Conservation (phyloP, 768 basidiomycete genomes). For the Tulasnella sp. region DNA sequence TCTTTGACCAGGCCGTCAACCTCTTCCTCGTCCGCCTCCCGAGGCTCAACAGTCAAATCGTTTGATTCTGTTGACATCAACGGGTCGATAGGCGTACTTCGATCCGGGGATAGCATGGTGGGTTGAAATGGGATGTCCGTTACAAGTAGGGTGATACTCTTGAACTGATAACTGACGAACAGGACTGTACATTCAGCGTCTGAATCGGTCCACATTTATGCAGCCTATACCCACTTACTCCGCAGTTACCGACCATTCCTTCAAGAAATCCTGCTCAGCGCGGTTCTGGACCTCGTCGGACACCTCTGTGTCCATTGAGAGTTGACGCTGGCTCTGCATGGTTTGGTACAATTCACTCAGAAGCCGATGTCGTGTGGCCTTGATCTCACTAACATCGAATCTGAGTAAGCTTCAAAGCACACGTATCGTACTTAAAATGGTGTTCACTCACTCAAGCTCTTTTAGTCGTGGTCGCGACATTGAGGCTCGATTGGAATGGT, state of each 20-base stretch:
- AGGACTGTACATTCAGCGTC: background rate
- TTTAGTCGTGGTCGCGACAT: background rate
- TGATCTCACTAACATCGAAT: background rate
- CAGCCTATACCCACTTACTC: background rate
- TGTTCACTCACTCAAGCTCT: conserved; percentile 1
- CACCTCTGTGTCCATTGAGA: background rate
- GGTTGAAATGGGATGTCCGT: background rate
- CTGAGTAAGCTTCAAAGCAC: background rate
- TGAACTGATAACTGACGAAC: background rate
- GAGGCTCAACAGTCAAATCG: background rate
- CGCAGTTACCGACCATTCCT: background rate
- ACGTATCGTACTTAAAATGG: background rate
- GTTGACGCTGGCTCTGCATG: conserved; percentile 8
- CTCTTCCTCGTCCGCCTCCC: too few relatives aligned
- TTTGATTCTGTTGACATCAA: background rate
- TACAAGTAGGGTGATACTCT: background rate
- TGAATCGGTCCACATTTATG: background rate
- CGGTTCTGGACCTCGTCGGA: background rate
- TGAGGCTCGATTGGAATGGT: background rate
- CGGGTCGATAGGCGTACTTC: background rate
- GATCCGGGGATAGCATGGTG: background rate
- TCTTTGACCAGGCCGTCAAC: too few relatives aligned
- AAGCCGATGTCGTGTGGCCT: conserved; percentile 1
- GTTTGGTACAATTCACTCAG: conserved; percentile 12
- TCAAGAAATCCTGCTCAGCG: background rate